These are phyloP conservation scores for Fusarium sp. DNA, from an alignment of 2,329 filamentous ascomycete species.

Conservation along the genomic window DNA sequence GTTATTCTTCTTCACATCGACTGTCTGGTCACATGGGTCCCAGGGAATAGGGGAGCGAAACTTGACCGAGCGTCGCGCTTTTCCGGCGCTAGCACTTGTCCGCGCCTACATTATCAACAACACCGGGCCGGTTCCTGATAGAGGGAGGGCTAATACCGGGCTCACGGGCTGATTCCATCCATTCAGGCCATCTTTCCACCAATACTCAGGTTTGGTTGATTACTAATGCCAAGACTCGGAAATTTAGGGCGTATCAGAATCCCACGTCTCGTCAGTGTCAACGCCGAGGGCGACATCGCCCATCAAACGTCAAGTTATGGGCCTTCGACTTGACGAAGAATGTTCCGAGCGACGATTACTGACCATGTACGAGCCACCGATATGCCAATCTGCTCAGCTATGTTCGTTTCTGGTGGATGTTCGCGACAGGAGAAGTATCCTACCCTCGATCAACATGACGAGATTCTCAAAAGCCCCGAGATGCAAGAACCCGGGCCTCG, in stretches of 20 bases:
- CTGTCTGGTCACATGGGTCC: background rate
- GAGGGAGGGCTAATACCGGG: background rate
- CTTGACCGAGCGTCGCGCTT: background rate
- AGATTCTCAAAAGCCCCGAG: background rate
- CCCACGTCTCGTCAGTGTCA: too few relatives aligned
- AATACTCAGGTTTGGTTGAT: too few relatives aligned
- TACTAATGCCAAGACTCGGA: too few relatives aligned
- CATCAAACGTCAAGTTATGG: background rate
- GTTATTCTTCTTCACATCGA: background rate
- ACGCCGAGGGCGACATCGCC: background rate
- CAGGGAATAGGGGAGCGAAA: background rate
- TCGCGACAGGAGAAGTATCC: too few relatives aligned
- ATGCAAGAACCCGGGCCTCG: background rate
- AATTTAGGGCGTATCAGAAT: too few relatives aligned
- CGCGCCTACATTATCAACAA: background rate
- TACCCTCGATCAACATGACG: background rate
- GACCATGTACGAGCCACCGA: too few relatives aligned
- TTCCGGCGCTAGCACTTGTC: background rate
- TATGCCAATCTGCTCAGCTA: too few relatives aligned
- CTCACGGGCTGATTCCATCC: too few relatives aligned
- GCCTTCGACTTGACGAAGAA: background rate
- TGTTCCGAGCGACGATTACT: background rate
- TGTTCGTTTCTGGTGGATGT: too few relatives aligned
- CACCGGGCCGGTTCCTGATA: background rate
- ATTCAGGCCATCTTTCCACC: too few relatives aligned